Conservation (phyloP, 2,329 filamentous ascomycete genomes). For the Geosmithia flava region DNA sequence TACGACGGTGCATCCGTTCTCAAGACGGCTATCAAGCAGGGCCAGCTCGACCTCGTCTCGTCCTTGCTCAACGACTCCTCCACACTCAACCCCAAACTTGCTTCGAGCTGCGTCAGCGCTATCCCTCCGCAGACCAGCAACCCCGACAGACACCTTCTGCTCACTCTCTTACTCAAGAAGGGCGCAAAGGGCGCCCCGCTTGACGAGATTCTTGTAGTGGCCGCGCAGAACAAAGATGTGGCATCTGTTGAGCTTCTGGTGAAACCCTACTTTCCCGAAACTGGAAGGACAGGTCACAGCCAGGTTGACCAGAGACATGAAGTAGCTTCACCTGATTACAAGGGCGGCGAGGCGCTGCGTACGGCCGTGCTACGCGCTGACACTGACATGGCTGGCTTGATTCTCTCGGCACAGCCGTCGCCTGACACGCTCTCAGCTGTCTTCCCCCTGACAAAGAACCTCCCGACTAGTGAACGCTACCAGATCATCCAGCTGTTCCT, state of each 20-base stretch:
- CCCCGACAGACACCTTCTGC: constrained; percentile 30
- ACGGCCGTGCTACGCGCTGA: constrained; percentile 34
- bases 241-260: constrained; percentile 36
- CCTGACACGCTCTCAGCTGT: constrained; percentile 32
- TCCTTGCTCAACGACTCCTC: constrained; percentile 33
- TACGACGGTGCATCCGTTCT: constrained; percentile 37
- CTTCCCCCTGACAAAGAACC: constrained; percentile 33
- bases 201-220: constrained; percentile 36
- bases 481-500: constrained; percentile 38
- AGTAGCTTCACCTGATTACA: constrained; percentile 38
- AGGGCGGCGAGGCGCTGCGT: constrained; percentile 36
- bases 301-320: constrained; percentile 21
- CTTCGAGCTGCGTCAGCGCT: constrained; percentile 35
- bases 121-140: constrained; percentile 33
- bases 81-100: constrained; percentile 27
- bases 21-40: constrained; percentile 30
- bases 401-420: constrained; percentile 33
- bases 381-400: constrained; percentile 26
- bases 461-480: constrained; percentile 29
- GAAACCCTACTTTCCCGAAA: constrained; percentile 29
- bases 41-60: constrained; percentile 31
- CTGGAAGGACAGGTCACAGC: not conserved
- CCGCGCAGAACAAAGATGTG: constrained; percentile 32
- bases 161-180: constrained; percentile 33
- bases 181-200: constrained; percentile 35